phyloP scores from a whole-genome alignment of 805 yeast species.

The Sugiyamaella marilandica region DNA sequence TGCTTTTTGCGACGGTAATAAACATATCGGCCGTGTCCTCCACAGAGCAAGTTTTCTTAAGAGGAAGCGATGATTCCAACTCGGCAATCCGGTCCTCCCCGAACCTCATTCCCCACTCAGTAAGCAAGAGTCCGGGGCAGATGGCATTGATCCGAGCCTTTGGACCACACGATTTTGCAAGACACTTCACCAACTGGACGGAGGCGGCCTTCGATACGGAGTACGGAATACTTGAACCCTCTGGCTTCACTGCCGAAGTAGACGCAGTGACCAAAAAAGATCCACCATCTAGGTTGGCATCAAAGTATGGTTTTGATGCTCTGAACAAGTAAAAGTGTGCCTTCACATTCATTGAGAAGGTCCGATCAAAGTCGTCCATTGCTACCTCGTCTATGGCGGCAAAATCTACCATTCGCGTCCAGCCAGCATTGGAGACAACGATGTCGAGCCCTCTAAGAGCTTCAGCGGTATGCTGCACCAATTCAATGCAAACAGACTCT shows the following conservation, averaged over 20 bases:
- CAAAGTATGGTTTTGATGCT: conserved; percentile 30
- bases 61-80: conserved; percentile 15
- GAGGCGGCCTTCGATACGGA: conserved; percentile 33
- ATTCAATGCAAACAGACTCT: conserved; percentile 25
- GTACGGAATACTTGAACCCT: conserved; percentile 35
- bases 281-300: conserved; percentile 32
- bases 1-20: conserved; percentile 25
- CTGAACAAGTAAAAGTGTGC: conserved; percentile 33
- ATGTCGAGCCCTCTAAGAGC: conserved; percentile 35
- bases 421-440: conserved; percentile 38
- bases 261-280: conserved; percentile 39
- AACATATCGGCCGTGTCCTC: conserved; percentile 27
- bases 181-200: conserved; percentile 28
- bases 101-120: conserved; percentile 30
- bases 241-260: conserved; percentile 33
- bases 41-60: conserved; percentile 14
- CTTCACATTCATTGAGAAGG: conserved; percentile 29
- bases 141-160: conserved; percentile 22
- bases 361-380: conserved; percentile 27
- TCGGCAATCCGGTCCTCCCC: conserved; percentile 23
- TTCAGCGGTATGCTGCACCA: conserved; percentile 27
- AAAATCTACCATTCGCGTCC: conserved; percentile 27
- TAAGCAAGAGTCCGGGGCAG: conserved; percentile 24
- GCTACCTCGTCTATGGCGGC: conserved; percentile 27
- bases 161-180: conserved; percentile 27